Evolutionary conservation across 129 eudicot genomes (phyloP), one percentile per base, ranked within the genome.

Genomic region (Artemisia argyi): DNA sequence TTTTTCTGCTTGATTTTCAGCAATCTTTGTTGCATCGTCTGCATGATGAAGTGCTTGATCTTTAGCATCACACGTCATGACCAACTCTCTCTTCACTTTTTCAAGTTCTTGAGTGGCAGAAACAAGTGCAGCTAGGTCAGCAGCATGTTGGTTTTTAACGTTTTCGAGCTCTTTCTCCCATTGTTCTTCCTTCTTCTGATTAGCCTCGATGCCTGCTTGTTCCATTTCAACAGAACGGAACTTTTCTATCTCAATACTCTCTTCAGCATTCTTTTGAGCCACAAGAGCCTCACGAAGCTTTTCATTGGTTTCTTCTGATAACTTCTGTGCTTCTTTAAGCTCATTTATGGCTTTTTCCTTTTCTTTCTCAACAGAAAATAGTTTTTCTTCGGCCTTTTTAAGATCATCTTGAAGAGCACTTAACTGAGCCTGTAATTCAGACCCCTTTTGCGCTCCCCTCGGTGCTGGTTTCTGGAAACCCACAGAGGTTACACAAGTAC

Each of bases 221-320:
- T 95, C 97, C 96, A 90, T 58, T 79, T 95, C 99, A 53, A 95
- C 82, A 0, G 99, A 88, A 24, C 97, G 89, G 64, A 95, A 95
- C 66, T 95, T 95, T 73, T 90, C 99, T 14, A 95, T 95, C 82
- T 95, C 99, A 17, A 86, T 84, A 63, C 67, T 79, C 74, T 95
- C 99, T 76, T 90, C 96, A 0, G 99, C 97, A 66, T 81, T 87
- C 82, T 95, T 95, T 74, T 90, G 99, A 71, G 97, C 91, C 61
- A 81, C 88, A 75, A 88, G 56, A 48, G 97, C 97, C 73, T 81
- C 94, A 16, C 72, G 76, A 69, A 95, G 96, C 79, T 90, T 95
- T 77, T 82, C 96, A 73, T 86, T 80, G 35, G 97, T 89, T 51
- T 88, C 94, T 64, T 83, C 95, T 1, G 99, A 88, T 75, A 77